phyloP scores from a whole-genome alignment of 148 eudicot genomes.

The Chenopodium berlandieri region DNA sequence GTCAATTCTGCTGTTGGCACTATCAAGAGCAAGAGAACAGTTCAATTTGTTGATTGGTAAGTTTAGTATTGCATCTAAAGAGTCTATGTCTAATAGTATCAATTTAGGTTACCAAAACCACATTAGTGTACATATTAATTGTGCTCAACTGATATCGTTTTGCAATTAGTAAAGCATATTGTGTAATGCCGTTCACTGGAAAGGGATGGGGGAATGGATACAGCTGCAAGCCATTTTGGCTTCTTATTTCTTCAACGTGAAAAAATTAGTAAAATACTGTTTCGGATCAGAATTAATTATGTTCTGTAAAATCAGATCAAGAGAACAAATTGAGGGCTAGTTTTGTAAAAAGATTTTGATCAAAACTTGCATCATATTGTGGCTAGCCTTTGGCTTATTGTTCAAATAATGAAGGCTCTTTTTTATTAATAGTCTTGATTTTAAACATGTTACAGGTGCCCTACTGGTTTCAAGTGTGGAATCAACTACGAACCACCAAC shows the following conservation, averaged over 20 bases:
- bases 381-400: not conserved
- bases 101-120: not conserved
- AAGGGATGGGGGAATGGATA: not conserved
- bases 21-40: conserved; percentile 38
- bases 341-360: not conserved
- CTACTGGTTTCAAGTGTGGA: conserved; percentile 42
- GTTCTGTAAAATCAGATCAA: not conserved
- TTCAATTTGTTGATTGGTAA: conserved; percentile 43
- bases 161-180: not conserved
- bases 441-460: conserved; percentile 30
- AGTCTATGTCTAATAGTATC: not conserved
- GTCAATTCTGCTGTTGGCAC: conserved; percentile 38
- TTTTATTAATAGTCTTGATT: not conserved
- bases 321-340: not conserved
- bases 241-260: not conserved
- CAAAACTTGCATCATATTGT: not conserved
- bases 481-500: conserved; percentile 42
- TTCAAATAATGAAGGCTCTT: not conserved
- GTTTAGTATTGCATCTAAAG: conserved; percentile 8
- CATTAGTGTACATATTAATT: not conserved
- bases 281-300: no score
- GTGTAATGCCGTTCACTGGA: not conserved
- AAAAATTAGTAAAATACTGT: not conserved
- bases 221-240: not conserved
- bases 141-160: not conserved